Conservation (phyloP, 202 grass and related monocot species). For the Panicum virgatum region DNA sequence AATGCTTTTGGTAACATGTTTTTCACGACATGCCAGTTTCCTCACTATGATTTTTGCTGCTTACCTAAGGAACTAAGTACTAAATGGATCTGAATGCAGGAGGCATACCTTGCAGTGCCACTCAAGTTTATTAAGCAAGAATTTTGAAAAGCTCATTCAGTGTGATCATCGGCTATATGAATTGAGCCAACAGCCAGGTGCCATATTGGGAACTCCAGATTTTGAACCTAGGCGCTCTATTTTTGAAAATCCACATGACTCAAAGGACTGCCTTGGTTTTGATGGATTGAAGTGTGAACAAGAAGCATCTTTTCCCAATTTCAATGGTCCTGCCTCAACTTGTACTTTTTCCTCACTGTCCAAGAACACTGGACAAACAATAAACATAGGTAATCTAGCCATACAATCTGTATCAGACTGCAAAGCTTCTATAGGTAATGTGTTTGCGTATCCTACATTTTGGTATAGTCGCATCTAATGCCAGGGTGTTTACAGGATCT, state of each 20-base stretch:
- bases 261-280: conserved; percentile 41
- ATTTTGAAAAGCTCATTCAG: conserved; percentile 89
- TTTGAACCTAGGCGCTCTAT: conserved; percentile 73
- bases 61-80: conserved; percentile 27
- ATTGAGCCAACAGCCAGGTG: conserved; percentile 68
- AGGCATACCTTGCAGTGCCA: conserved; percentile 76
- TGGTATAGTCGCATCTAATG: background rate
- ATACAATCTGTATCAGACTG: background rate
- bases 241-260: conserved; percentile 72
- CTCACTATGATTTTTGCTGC: background rate
- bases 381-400: conserved; percentile 59
- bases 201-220: conserved; percentile 54
- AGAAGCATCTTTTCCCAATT: conserved; percentile 57
- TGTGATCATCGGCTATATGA: conserved; percentile 72
- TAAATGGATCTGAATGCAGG: conserved; percentile 46
- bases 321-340: conserved; percentile 46
- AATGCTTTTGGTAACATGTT: background rate
- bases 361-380: conserved; percentile 38
- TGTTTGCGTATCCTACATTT: background rate
- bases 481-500: conserved; percentile 5
- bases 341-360: conserved; percentile 43
- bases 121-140: conserved; percentile 69
- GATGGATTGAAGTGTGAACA: conserved; percentile 51
- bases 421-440: background rate
- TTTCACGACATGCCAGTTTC: background rate